A percentile compares a stretch with the other conserved stretches of the same genome.
Conservation (phyloP, 2,329 filamentous ascomycete species). For the Aureobasidium melanogenum region DNA sequence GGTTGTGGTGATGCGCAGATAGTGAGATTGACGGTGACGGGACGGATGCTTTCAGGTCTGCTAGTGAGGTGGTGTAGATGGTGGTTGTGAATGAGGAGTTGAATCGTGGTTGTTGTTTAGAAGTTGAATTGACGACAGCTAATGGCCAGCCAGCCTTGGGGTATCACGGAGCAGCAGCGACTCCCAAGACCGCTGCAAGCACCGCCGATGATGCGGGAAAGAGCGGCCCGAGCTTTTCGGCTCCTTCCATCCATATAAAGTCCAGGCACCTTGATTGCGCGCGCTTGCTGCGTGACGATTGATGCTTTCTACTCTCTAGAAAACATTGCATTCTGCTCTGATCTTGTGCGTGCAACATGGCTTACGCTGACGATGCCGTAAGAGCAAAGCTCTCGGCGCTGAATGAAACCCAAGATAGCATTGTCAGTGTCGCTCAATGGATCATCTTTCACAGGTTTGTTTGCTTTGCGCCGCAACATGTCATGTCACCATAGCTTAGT, state of each 20-base stretch:
- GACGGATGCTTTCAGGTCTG: neutral
- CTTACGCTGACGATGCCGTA: slow-evolving; percentile 92
- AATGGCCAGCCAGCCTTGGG: neutral
- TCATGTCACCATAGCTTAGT: neutral
- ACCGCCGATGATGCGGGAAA: slow-evolving; percentile 3
- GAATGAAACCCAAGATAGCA: slow-evolving; percentile 96
- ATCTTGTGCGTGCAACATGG: slow-evolving; percentile 48
- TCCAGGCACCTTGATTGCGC: neutral
- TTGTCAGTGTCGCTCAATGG: slow-evolving; percentile 95
- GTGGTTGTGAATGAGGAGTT: neutral
- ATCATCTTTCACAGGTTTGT: slow-evolving; percentile 92
- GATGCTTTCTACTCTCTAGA: neutral
- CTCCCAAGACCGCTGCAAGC: neutral
- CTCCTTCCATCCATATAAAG: neutral
- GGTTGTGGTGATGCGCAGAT: neutral
- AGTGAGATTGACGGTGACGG: neutral
- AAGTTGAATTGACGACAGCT: neutral
- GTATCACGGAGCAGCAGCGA: neutral
- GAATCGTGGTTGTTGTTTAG: neutral
- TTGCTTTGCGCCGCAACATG: neutral
- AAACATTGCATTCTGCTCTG: neutral
- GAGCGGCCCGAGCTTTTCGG: neutral
- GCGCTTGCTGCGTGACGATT: neutral
- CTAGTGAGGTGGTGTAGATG: neutral
- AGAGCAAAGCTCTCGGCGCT: slow-evolving; percentile 89